These are phyloP conservation scores for Flaveria trinervia DNA, from an alignment of 129 eudicot genomes.

Conservation along the genomic window DNA sequence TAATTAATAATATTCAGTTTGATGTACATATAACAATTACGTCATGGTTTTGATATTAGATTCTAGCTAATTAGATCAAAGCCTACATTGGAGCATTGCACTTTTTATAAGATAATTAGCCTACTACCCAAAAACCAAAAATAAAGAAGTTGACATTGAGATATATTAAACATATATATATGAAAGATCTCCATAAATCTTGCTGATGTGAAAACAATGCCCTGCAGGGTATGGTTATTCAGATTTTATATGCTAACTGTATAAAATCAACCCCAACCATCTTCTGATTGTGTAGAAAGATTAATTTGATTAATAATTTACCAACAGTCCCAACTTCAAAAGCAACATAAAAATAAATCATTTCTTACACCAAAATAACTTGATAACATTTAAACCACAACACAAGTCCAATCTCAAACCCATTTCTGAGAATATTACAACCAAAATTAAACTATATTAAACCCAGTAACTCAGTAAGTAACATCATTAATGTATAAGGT, in stretches of 20 bases:
- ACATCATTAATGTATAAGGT: too few relatives aligned
- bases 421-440: not conserved
- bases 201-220: not conserved
- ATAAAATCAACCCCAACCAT: not conserved
- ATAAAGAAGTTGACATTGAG: not conserved
- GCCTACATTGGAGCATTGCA: not conserved
- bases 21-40: not conserved
- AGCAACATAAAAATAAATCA: not conserved
- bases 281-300: not conserved
- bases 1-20: not conserved
- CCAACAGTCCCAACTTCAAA: not conserved
- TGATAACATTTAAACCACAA: not conserved
- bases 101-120: not conserved
- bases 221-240: not conserved
- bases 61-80: too few relatives aligned
- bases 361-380: not conserved
- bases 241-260: not conserved
- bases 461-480: too few relatives aligned
- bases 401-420: not conserved
- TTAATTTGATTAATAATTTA: not conserved
- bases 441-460: too few relatives aligned
- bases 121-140: too few relatives aligned
- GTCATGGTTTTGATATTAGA: too few relatives aligned
- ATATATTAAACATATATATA: not conserved
- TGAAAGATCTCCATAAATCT: conserved; percentile 1